phyloP scores from a whole-genome alignment of 441 rosid species.

The Manihot esculenta region DNA sequence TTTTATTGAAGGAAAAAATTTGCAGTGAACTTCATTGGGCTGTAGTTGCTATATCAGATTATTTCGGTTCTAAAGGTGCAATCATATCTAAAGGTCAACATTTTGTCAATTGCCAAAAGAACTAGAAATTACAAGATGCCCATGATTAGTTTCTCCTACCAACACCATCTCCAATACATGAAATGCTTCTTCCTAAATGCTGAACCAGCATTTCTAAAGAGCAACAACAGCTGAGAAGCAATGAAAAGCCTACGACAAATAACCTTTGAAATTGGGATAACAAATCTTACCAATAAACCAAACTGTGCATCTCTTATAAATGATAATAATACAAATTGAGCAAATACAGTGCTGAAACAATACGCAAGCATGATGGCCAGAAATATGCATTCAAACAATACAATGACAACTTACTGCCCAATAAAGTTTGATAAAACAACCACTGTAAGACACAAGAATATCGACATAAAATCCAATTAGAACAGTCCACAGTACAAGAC shows the following conservation, averaged over 20 bases:
- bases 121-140: background rate
- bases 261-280: background rate
- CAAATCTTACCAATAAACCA: background rate
- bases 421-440: conserved; percentile 22
- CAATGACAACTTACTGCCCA: conserved; percentile 21
- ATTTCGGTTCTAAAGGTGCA: no score
- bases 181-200: no score
- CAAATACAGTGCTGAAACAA: background rate
- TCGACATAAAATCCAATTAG: conserved; percentile 48
- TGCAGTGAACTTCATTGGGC: background rate
- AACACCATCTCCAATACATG: background rate
- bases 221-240: background rate
- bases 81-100: no score
- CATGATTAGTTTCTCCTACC: background rate
- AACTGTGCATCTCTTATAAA: background rate
- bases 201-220: background rate
- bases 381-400: background rate
- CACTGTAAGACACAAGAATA: conserved; percentile 31
- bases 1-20: no score
- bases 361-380: background rate
- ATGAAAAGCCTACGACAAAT: background rate
- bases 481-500: conserved; percentile 30
- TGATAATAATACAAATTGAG: background rate
- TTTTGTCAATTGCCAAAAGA: background rate
- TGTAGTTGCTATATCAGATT: background rate